Conservation (phyloP, 768 basidiomycete species). For the Trametes villosa region DNA sequence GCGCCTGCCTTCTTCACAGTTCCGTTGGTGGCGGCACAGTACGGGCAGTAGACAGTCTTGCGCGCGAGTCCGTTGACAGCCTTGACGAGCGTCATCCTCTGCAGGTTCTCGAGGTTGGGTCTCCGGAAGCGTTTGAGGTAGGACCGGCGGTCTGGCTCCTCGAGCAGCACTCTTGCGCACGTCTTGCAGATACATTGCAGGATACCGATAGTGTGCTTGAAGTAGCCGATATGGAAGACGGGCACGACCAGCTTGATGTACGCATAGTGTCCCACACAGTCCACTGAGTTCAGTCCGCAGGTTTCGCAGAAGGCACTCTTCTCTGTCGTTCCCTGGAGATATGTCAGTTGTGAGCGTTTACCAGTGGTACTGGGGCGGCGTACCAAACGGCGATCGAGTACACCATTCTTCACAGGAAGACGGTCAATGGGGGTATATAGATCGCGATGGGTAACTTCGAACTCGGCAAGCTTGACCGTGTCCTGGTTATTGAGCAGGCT, state of each 20-base stretch:
- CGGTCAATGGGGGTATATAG: constrained; percentile 86
- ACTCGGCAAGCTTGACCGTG: constrained; percentile 94
- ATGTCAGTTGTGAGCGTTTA: neutral
- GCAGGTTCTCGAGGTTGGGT: constrained; percentile 90
- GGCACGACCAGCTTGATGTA: constrained; percentile 97
- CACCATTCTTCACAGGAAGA: constrained; percentile 87
- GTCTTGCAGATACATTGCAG: constrained; percentile 99
- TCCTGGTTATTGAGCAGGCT: constrained; percentile 93
- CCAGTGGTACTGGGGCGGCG: too few species aligned
- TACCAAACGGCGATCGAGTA: constrained; percentile 90
- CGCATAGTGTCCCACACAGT: constrained; percentile 98
- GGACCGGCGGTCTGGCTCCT: constrained; percentile 81
- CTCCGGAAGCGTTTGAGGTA: constrained; percentile 91
- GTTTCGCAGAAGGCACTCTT: constrained; percentile 94
- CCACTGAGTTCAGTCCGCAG: constrained; percentile 87
- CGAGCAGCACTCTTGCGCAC: constrained; percentile 89
- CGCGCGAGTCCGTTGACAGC: constrained; percentile 85
- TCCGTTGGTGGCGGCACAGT: constrained; percentile 93
- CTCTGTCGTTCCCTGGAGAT: constrained; percentile 85
- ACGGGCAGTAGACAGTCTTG: constrained; percentile 90
- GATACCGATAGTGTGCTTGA: constrained; percentile 92
- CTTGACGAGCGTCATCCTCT: constrained; percentile 81
- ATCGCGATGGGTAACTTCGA: constrained; percentile 92
- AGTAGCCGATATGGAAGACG: constrained; percentile 98
- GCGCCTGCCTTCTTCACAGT: constrained; percentile 95